Conservation (phyloP, 257 asterid genomes). For the Lithospermum erythrorhizon region DNA sequence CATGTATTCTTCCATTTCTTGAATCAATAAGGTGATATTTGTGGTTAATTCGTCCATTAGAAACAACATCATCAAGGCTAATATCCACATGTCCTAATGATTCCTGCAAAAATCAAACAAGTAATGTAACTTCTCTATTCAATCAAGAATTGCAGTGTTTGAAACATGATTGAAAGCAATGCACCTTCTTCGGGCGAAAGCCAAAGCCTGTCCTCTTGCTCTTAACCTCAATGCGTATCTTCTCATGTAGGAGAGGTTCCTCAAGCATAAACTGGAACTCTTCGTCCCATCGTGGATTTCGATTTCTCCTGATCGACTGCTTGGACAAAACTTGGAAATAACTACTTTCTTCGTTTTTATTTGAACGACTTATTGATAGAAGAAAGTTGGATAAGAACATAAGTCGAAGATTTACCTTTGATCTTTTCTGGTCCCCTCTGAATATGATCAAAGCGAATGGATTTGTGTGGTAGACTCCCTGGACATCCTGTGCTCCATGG, state of each 20-base stretch:
- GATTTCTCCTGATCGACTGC: slow-evolving; percentile 54
- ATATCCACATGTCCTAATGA: slow-evolving; percentile 49
- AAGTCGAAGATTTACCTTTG: slow-evolving; percentile 37
- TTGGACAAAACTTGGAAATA: neutral
- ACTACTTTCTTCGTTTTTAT: no score
- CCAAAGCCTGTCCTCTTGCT: slow-evolving; percentile 55
- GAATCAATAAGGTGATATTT: slow-evolving; percentile 44
- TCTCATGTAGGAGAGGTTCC: slow-evolving; percentile 67
- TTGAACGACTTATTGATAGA: no score
- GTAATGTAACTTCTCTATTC: no score
- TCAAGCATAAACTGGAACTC: slow-evolving; percentile 84
- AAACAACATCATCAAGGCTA: slow-evolving; percentile 32
- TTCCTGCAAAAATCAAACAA: slow-evolving; percentile 26
- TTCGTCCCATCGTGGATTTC: slow-evolving; percentile 75
- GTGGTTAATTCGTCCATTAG: slow-evolving; percentile 37
- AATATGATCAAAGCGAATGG: slow-evolving; percentile 48
- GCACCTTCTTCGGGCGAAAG: slow-evolving; percentile 62
- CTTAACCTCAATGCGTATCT: slow-evolving; percentile 58
- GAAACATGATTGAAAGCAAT: neutral
- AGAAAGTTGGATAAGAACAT: no score
- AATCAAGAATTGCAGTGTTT: neutral
- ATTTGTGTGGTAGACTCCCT: slow-evolving; percentile 69
- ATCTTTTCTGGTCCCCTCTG: slow-evolving; percentile 70
- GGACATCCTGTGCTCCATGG: slow-evolving; percentile 70
- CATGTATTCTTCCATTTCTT: slow-evolving; percentile 30